These are phyloP conservation scores for Rhodosporidiobolus odoratus DNA, from an alignment of 768 basidiomycete genomes.

Conservation along the genomic window DNA sequence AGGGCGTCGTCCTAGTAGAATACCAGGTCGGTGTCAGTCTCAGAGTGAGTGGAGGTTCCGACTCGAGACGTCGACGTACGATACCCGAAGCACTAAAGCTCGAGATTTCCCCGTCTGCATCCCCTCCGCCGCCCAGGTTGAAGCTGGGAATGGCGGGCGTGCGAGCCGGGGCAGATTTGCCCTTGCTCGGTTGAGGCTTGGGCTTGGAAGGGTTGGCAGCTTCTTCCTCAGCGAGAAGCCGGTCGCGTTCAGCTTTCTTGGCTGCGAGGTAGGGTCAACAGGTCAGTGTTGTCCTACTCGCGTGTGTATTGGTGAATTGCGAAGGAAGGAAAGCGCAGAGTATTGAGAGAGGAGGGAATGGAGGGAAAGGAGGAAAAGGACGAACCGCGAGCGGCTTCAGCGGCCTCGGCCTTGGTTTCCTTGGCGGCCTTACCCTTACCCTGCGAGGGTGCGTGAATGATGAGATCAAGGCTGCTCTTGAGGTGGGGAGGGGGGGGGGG, in stretches of 20 bases:
- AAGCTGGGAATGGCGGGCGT: conserved; percentile 39
- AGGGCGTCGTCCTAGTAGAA: conserved; percentile 42
- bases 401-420: conserved; percentile 34
- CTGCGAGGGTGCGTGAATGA: neutral
- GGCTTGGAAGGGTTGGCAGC: conserved; percentile 31
- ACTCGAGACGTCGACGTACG: conserved; percentile 5
- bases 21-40: neutral
- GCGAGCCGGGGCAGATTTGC: conserved; percentile 39
- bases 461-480: neutral
- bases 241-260: conserved; percentile 37
- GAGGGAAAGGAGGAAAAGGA: conserved; percentile 13
- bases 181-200: conserved; percentile 40
- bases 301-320: too few relatives aligned
- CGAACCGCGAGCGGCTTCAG: conserved; percentile 8
- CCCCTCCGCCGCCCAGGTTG: conserved; percentile 9
- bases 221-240: conserved; percentile 42
- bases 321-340: neutral
- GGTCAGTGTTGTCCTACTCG: too few relatives aligned
- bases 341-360: neutral
- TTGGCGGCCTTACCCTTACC: conserved; percentile 27
- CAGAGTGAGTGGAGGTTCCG: neutral
- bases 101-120: conserved; percentile 1
- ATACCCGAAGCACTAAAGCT: conserved; percentile 29
- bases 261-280: too few relatives aligned
- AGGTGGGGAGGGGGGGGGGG: neutral